Percentiles rank a stretch among this genome's conserved stretches.
These are phyloP conservation scores for Mimosa bimucronata DNA, from an alignment of 306 rosid species.

Conservation along the genomic window DNA sequence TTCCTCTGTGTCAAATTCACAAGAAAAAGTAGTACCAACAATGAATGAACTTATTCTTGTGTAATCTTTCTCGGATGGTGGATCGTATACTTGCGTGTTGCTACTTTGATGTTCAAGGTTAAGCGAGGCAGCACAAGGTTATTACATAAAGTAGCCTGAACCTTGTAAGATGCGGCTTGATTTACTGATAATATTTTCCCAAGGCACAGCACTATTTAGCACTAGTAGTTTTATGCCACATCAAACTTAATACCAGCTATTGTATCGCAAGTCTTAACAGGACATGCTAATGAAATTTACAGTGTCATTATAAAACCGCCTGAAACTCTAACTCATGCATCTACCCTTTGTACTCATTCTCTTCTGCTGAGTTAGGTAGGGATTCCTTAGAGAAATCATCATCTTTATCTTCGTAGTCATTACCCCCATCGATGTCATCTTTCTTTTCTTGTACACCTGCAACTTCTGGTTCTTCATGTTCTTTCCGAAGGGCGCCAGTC, in stretches of 20 bases:
- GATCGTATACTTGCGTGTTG: not conserved
- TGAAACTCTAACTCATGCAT: constrained; percentile 55
- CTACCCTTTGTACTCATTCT: constrained; percentile 53
- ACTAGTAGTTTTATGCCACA: constrained; percentile 14
- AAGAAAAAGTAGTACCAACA: not conserved
- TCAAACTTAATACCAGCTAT: not conserved
- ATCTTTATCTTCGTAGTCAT: constrained; percentile 24
- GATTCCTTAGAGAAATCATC: constrained; percentile 37
- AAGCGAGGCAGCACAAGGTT: not conserved
- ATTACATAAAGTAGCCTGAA: not conserved
- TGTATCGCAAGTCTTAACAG: not conserved
- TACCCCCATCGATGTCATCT: constrained; percentile 10
- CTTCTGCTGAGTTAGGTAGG: constrained; percentile 40
- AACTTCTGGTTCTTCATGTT: constrained; percentile 29
- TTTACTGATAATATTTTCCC: not conserved
- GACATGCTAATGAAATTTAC: constrained; percentile 8
- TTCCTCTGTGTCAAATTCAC: not conserved
- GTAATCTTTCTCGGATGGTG: not conserved
- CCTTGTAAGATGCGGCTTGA: not conserved
- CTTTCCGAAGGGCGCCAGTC: constrained; percentile 9
- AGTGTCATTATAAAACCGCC: constrained; percentile 28
- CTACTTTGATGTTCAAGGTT: not conserved
- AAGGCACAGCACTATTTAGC: constrained; percentile 7
- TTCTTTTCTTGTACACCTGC: constrained; percentile 33
- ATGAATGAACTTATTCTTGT: not conserved